These are phyloP conservation scores for Protea cynaroides DNA, from an alignment of 164 flowering plant genomes.

Conservation along the genomic window DNA sequence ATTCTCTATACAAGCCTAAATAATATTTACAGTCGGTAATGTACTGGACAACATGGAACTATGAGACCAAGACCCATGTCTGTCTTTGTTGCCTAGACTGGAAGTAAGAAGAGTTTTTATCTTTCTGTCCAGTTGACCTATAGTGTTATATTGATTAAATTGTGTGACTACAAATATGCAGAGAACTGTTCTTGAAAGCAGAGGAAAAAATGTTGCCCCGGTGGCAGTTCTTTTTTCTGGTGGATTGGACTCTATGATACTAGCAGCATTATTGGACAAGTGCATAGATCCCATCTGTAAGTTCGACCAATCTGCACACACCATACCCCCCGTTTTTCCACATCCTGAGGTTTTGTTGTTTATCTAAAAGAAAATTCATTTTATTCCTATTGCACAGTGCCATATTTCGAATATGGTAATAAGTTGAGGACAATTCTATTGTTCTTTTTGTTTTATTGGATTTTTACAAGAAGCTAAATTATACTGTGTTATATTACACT, in stretches of 20 bases:
- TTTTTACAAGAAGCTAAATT: no score
- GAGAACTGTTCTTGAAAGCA: conserved; percentile 3
- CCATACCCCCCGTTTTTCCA: not conserved
- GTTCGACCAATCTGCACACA: conserved; percentile 10
- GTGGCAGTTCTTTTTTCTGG: conserved; percentile 96
- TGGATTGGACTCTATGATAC: conserved; percentile 94
- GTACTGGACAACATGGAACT: no score
- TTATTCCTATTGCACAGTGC: not conserved
- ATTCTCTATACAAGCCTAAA: no score
- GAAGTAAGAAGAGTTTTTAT: not conserved
- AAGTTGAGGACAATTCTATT: no score
- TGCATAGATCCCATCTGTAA: conserved; percentile 71
- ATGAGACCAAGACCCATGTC: no score
- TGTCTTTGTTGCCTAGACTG: no score
- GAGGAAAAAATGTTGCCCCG: conserved; percentile 38
- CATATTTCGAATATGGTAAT: no score
- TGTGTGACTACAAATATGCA: conserved; percentile 11
- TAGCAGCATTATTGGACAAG: conserved; percentile 77
- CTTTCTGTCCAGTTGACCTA: not conserved
- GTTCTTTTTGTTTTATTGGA: no score
- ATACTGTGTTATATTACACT: no score
- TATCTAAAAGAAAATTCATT: not conserved
- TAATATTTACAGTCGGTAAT: no score
- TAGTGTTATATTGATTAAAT: not conserved
- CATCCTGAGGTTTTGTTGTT: no score